Evolutionary conservation across 768 basidiomycete species (phyloP).

Genomic region (Termitomyces heimii): DNA sequence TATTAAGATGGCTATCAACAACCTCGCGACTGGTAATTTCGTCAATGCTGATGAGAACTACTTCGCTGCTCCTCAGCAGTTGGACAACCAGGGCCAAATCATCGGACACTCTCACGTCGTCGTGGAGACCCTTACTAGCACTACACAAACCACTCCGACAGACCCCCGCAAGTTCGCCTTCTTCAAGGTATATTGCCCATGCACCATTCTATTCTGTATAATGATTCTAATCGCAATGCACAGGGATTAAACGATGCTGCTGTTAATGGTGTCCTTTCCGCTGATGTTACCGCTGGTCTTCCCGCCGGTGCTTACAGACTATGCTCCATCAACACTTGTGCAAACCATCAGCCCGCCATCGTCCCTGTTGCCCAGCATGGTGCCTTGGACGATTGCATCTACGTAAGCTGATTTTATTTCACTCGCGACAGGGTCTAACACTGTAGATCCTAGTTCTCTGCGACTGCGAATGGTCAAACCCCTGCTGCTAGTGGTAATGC

Average conservation of each 20-base stretch:
- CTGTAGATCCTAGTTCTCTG: conserved; percentile 24
- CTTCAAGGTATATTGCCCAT: conserved; percentile 32
- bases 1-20: conserved; percentile 35
- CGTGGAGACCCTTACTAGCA: conserved; percentile 36
- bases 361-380: conserved; percentile 60
- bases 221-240: conserved; percentile 31
- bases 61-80: conserved; percentile 47
- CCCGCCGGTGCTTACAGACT: conserved; percentile 55
- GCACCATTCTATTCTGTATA: neutral
- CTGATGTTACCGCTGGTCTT: conserved; percentile 48
- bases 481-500: conserved; percentile 1
- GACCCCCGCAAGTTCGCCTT: conserved; percentile 46
- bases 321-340: conserved; percentile 47
- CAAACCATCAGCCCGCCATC: conserved; percentile 56
- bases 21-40: conserved; percentile 41
- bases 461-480: conserved; percentile 15
- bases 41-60: conserved; percentile 42
- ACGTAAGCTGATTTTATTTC: conserved; percentile 27
- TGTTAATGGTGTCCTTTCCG: conserved; percentile 40
- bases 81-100: conserved; percentile 39
- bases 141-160: conserved; percentile 34
- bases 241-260: conserved; percentile 41
- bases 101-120: conserved; percentile 50
- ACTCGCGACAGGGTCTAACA: neutral
- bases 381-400: conserved; percentile 51